Evolutionary conservation across 1,284 basidiomycete genomes (phyloP).

Genomic region (Exobasidium cylindrosporum): DNA sequence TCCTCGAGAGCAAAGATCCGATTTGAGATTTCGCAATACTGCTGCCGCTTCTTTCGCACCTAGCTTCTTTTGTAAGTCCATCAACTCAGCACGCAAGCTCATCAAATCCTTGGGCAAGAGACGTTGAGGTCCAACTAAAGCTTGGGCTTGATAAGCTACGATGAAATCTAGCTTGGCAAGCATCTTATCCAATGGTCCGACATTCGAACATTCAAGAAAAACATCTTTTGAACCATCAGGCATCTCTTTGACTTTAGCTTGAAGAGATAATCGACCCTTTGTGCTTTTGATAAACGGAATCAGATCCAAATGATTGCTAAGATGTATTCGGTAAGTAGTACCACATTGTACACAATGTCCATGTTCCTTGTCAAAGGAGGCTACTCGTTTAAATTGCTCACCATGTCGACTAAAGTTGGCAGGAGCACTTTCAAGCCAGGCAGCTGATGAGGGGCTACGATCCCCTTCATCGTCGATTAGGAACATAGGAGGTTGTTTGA

Average conservation of each 20-base stretch:
- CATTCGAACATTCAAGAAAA: not conserved
- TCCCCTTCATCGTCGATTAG: not conserved
- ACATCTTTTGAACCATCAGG: not conserved
- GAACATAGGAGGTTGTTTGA: constrained; percentile 1
- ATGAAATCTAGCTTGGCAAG: not conserved
- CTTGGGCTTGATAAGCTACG: constrained; percentile 9
- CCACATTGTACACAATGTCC: constrained; percentile 1
- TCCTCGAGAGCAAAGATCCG: constrained; percentile 1
- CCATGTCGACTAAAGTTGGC: not conserved
- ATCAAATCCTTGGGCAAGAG: constrained; percentile 2
- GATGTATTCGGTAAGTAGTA: not conserved
- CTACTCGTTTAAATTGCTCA: not conserved
- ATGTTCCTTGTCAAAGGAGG: constrained; percentile 3
- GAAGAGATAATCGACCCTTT: not conserved
- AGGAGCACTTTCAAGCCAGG: not conserved
- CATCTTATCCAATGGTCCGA: not conserved
- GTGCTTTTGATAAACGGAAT: not conserved
- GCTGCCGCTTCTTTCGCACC: not conserved
- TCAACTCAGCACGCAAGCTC: not conserved
- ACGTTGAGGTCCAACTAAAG: not conserved
- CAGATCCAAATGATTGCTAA: not conserved
- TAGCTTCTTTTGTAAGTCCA: not conserved
- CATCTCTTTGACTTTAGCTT: not conserved
- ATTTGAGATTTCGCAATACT: constrained; percentile 1
- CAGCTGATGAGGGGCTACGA: not conserved